These are phyloP conservation scores for Trichocomaceae sp. DNA, from an alignment of 2,329 filamentous ascomycete species.

Conservation along the genomic window DNA sequence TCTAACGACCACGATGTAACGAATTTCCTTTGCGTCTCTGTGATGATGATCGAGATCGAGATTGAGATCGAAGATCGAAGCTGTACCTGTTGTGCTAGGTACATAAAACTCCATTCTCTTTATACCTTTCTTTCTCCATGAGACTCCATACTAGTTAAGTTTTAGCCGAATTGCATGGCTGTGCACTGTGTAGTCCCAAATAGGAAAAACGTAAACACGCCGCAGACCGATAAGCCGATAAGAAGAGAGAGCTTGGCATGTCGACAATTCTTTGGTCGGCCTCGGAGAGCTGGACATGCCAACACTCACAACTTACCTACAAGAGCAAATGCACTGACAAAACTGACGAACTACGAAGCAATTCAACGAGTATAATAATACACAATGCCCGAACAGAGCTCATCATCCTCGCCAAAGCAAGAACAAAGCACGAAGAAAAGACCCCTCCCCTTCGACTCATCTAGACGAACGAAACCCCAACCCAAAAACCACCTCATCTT, in stretches of 20 bases:
- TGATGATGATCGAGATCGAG: constrained; percentile 1
- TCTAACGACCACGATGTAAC: constrained; percentile 20
- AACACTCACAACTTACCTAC: too few relatives aligned
- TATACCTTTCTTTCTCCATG: background rate
- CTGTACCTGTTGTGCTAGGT: background rate
- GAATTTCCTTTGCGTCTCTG: constrained; percentile 16
- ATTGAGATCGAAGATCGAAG: background rate
- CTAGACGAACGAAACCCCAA: background rate
- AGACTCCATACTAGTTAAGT: too few relatives aligned
- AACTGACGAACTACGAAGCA: background rate
- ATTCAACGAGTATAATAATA: background rate
- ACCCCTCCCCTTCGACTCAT: too few relatives aligned
- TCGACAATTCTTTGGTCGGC: background rate
- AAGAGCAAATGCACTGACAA: too few relatives aligned
- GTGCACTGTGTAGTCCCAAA: too few relatives aligned
- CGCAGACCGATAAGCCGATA: background rate
- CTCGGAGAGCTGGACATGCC: too few relatives aligned
- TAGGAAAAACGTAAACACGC: constrained; percentile 12
- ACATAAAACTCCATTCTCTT: constrained; percentile 11
- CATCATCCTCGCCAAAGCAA: background rate
- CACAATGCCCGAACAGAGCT: too few relatives aligned
- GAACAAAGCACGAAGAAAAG: background rate
- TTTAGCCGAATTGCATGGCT: too few relatives aligned
- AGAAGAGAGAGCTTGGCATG: constrained; percentile 8
- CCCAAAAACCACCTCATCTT: constrained; percentile 20